phyloP scores from a whole-genome alignment of 1,284 basidiomycete genomes.

The Vanrija humicola region DNA sequence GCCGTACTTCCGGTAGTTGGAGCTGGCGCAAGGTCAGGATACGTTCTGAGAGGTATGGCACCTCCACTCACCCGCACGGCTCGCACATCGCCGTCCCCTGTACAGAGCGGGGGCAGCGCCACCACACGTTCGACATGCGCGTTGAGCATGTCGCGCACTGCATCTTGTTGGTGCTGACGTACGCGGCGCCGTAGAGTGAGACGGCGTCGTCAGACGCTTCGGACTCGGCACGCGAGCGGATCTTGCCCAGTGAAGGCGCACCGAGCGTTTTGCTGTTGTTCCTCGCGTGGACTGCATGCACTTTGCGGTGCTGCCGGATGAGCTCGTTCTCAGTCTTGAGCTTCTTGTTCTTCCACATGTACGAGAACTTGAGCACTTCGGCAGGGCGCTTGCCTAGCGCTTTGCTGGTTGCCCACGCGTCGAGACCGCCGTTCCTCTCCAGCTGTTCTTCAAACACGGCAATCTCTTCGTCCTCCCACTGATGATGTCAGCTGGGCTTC shows the following conservation, averaged over 20 bases:
- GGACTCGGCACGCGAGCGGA: conserved; percentile 25
- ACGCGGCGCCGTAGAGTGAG: conserved; percentile 30
- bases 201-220: conserved; percentile 56
- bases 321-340: conserved; percentile 46
- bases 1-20: conserved; percentile 77
- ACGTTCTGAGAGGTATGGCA: neutral
- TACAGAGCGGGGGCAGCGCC: conserved; percentile 77
- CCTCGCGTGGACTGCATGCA: conserved; percentile 35
- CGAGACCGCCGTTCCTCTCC: conserved; percentile 43
- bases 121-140: conserved; percentile 70
- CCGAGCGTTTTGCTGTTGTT: conserved; percentile 40
- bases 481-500: conserved; percentile 5
- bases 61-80: conserved; percentile 62
- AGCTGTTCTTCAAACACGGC: conserved; percentile 36
- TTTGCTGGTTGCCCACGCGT: conserved; percentile 41
- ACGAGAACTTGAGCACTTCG: conserved; percentile 46
- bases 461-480: conserved; percentile 6
- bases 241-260: conserved; percentile 37
- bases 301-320: conserved; percentile 38
- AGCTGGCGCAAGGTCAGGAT: conserved; percentile 7
- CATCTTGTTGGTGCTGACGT: conserved; percentile 21
- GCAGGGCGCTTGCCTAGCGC: conserved; percentile 34
- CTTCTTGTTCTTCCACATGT: conserved; percentile 48
- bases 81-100: conserved; percentile 68
- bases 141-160: conserved; percentile 72